Conservation (phyloP, 2,329 filamentous ascomycete genomes). For the Phaeosphaeria sp. region DNA sequence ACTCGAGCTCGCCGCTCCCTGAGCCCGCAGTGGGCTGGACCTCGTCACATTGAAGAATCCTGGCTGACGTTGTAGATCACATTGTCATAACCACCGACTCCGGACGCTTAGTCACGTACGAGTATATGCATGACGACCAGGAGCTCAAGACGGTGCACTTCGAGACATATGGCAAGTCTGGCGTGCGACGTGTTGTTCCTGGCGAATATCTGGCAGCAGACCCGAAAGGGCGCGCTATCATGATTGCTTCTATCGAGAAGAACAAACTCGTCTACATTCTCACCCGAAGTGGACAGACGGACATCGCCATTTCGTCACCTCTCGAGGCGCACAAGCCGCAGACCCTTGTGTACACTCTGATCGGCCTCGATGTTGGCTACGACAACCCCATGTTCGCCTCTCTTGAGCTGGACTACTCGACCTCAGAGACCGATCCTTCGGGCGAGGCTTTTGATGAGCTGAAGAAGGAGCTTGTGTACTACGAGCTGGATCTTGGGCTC, state of each 20-base stretch:
- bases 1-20: constrained; percentile 30
- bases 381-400: constrained; percentile 96
- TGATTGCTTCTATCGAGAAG: constrained; percentile 95
- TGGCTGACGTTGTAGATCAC: constrained; percentile 72
- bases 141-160: constrained; percentile 88
- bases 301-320: constrained; percentile 95
- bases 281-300: constrained; percentile 91
- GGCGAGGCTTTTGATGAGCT: constrained; percentile 81
- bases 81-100: constrained; percentile 96
- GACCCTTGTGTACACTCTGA: constrained; percentile 86
- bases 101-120: constrained; percentile 90
- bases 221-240: constrained; percentile 91
- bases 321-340: constrained; percentile 94
- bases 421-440: constrained; percentile 88
- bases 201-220: constrained; percentile 96
- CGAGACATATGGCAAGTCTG: constrained; percentile 98
- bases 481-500: constrained; percentile 93
- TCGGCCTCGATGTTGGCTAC: constrained; percentile 92
- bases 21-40: constrained; percentile 34
- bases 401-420: constrained; percentile 90
- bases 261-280: constrained; percentile 99
- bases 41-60: constrained; percentile 37
- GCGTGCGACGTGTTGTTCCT: constrained; percentile 88
- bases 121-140: constrained; percentile 87
- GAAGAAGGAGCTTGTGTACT: constrained; percentile 94